A percentile compares a stretch with the other conserved stretches of the same genome.
Evolutionary conservation across 75 land plant genomes (phyloP).

Genomic region (Ceratopteris richardii): DNA sequence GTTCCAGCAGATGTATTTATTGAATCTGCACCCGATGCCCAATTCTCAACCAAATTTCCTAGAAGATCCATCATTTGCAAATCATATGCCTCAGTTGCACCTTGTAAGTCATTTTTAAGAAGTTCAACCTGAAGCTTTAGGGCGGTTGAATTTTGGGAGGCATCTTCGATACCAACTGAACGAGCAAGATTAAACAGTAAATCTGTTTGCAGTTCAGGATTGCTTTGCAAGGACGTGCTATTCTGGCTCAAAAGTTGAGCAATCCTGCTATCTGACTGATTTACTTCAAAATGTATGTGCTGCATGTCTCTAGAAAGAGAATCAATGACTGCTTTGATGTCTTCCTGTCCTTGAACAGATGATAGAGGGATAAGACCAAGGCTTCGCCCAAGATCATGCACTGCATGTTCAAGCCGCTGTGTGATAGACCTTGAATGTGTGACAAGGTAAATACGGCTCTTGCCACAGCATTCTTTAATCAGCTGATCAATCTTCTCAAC

Average conservation of each 20-base stretch:
- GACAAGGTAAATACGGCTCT: constrained; percentile 30
- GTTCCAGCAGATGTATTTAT: constrained; percentile 8
- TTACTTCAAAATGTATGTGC: constrained; percentile 17
- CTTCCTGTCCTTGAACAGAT: constrained; percentile 24
- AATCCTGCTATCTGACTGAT: constrained; percentile 21
- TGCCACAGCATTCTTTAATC: constrained; percentile 21
- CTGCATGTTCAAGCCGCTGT: constrained; percentile 23
- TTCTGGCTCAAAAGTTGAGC: constrained; percentile 22
- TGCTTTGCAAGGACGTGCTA: constrained; percentile 8
- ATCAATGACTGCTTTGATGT: constrained; percentile 26
- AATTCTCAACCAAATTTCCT: constrained; percentile 26
- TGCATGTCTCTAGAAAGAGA: constrained; percentile 34
- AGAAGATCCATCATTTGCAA: constrained; percentile 22
- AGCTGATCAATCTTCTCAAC: constrained; percentile 22
- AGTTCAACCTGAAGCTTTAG: constrained; percentile 30
- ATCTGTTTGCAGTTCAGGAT: constrained; percentile 19
- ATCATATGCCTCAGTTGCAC: constrained; percentile 15
- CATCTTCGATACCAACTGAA: constrained; percentile 29
- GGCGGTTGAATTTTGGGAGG: constrained; percentile 15
- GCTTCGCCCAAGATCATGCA: constrained; percentile 34
- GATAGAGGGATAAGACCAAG: constrained; percentile 32
- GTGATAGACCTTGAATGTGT: constrained; percentile 29
- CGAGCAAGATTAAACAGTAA: constrained; percentile 24
- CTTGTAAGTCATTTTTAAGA: constrained; percentile 19
- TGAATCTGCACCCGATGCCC: constrained; percentile 1